Conservation (phyloP, 495 filamentous ascomycete species). For the Penicillium ochrochloron region DNA sequence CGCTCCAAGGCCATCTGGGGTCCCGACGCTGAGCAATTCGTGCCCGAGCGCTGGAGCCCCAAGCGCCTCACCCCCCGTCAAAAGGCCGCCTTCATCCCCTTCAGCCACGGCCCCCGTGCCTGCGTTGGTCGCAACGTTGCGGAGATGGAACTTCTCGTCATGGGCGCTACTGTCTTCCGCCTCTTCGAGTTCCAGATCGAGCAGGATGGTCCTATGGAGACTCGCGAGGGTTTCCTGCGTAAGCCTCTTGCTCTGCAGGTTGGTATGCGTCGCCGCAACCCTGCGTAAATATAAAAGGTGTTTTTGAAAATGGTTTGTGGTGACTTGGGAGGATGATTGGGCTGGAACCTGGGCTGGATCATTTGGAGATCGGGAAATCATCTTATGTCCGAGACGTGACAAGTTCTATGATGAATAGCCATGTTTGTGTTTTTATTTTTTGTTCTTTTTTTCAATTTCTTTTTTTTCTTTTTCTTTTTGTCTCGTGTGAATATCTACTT, state of each 20-base stretch:
- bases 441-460: conserved; percentile 11
- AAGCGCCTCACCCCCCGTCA: conserved; percentile 61
- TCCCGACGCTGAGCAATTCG: conserved; percentile 72
- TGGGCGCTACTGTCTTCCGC: conserved; percentile 74
- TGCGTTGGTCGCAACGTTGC: conserved; percentile 89
- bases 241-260: conserved; percentile 81
- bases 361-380: neutral
- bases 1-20: conserved; percentile 86
- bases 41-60: conserved; percentile 77
- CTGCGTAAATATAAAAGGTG: conserved; percentile 9
- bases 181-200: conserved; percentile 75
- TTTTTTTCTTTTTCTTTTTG: conserved; percentile 15
- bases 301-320: neutral
- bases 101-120: conserved; percentile 77
- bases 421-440: neutral
- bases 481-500: conserved; percentile 6
- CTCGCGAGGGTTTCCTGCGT: conserved; percentile 84
- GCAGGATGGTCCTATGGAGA: conserved; percentile 71
- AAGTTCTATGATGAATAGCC: conserved; percentile 19
- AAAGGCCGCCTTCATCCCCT: conserved; percentile 82
- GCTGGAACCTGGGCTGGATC: neutral
- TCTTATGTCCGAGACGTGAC: too few relatives aligned
- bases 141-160: conserved; percentile 90
- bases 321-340: neutral
- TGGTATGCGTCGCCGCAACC: conserved; percentile 61